phyloP scores from a whole-genome alignment of 2,329 filamentous ascomycete species.

The Ophiostoma sp. region DNA sequence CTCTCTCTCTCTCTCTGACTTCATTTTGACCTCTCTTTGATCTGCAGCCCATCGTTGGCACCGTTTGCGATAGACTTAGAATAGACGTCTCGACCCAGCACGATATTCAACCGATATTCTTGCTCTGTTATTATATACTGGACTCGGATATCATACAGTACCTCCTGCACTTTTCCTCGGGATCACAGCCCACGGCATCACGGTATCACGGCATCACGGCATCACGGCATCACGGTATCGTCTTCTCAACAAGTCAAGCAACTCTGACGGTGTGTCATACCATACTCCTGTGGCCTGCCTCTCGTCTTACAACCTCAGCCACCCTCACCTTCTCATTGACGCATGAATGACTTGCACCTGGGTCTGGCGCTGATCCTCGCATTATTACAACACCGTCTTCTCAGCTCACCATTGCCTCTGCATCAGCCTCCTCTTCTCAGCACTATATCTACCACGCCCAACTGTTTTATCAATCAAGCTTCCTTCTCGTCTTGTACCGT shows the following conservation, averaged over 20 bases:
- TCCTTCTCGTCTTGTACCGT: no score
- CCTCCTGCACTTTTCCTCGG: not conserved
- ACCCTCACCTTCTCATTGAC: no score
- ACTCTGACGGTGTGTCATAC: no score
- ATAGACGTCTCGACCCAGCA: not conserved
- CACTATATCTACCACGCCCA: not conserved
- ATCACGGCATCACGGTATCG: not conserved
- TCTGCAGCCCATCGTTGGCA: not conserved
- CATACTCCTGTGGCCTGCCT: no score
- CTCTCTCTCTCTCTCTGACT: not conserved
- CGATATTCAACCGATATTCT: no score
- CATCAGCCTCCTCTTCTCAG: not conserved
- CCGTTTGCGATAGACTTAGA: not conserved
- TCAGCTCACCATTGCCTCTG: not conserved
- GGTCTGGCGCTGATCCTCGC: not conserved
- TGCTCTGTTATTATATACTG: no score
- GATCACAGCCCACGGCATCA: not conserved
- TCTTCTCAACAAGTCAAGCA: no score
- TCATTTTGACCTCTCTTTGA: not conserved
- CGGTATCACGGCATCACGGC: not conserved
- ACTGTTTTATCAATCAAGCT: no score
- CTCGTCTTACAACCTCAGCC: no score
- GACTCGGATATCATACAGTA: no score
- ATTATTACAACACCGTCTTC: not conserved
- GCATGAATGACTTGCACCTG: not conserved